Evolutionary conservation across 129 eudicot genomes (phyloP).

Genomic region (Chrysanthemum seticuspe): DNA sequence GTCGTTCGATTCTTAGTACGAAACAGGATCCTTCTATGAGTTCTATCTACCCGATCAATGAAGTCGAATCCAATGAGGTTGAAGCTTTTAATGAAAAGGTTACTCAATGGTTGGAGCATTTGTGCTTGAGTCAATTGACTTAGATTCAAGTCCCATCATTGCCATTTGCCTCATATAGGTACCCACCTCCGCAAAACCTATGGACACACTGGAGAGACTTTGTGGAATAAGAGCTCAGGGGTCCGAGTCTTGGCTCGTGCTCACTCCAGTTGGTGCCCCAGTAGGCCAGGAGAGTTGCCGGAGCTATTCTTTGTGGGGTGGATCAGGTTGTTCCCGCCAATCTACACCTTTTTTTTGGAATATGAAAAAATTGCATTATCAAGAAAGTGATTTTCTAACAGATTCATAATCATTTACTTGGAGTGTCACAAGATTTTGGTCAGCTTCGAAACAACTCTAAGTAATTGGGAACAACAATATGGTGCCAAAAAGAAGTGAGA

Average conservation of each 20-base stretch:
- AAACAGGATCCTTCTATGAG: conserved; percentile 44
- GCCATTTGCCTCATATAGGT: too few species aligned
- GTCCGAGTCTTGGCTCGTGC: too few species aligned
- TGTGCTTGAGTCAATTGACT: too few species aligned
- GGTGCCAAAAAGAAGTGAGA: conserved; percentile 42
- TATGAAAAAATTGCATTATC: conserved; percentile 23
- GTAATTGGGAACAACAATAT: conserved; percentile 32
- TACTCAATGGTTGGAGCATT: conserved; percentile 22
- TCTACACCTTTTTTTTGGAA: conserved; percentile 11
- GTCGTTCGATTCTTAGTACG: conserved; percentile 52
- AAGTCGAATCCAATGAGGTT: conserved; percentile 30
- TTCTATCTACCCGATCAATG: conserved; percentile 51
- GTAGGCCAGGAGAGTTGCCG: too few species aligned
- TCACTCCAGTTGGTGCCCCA: too few species aligned
- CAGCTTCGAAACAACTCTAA: conserved; percentile 34
- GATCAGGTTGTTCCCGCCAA: too few species aligned
- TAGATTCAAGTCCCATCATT: too few species aligned
- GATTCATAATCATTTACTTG: conserved; percentile 32
- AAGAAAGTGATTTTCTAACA: conserved; percentile 6
- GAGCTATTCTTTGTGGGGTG: too few species aligned
- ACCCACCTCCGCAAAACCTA: too few species aligned
- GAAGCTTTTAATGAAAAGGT: conserved; percentile 54
- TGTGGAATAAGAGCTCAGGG: too few species aligned
- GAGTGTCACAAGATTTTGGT: conserved; percentile 37
- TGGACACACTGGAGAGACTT: too few species aligned